phyloP scores from a whole-genome alignment of 805 yeast genomes.

The Ogataea trehaloabstinens region DNA sequence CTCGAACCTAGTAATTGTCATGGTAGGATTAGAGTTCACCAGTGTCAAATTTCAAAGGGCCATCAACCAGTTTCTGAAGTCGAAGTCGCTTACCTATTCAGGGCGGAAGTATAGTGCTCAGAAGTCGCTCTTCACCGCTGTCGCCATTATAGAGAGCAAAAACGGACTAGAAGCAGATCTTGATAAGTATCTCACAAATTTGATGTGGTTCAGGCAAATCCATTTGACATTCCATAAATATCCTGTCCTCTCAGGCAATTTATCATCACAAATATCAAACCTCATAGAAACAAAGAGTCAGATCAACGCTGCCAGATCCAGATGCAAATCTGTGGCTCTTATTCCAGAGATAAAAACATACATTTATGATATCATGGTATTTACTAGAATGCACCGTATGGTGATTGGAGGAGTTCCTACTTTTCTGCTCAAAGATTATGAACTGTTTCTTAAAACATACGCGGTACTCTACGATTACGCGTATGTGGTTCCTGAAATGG shows the following conservation, averaged over 20 bases:
- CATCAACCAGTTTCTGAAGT: conserved; percentile 4
- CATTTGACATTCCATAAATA: conserved; percentile 11
- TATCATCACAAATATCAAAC: not conserved
- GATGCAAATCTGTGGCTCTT: conserved; percentile 30
- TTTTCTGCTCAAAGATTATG: conserved; percentile 41
- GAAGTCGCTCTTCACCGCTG: conserved; percentile 19
- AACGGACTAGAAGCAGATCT: conserved; percentile 18
- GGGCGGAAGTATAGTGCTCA: conserved; percentile 5
- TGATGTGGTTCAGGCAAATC: conserved; percentile 34
- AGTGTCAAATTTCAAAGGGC: conserved; percentile 9
- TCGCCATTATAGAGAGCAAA: conserved; percentile 18
- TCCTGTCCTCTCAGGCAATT: not conserved
- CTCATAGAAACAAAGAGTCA: not conserved
- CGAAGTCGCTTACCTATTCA: not conserved
- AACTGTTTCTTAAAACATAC: conserved; percentile 36
- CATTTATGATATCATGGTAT: conserved; percentile 54
- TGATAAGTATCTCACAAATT: conserved; percentile 20
- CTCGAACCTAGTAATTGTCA: conserved; percentile 1
- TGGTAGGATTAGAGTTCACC: conserved; percentile 12
- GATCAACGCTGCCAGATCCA: conserved; percentile 1
- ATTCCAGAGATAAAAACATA: conserved; percentile 52
- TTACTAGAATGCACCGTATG: conserved; percentile 53
- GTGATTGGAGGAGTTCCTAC: conserved; percentile 54
- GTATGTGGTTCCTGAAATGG: conserved; percentile 54
- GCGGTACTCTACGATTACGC: conserved; percentile 39